phyloP scores from a whole-genome alignment of 176 grass and related monocot genomes.

The Aegilops sharonensis region DNA sequence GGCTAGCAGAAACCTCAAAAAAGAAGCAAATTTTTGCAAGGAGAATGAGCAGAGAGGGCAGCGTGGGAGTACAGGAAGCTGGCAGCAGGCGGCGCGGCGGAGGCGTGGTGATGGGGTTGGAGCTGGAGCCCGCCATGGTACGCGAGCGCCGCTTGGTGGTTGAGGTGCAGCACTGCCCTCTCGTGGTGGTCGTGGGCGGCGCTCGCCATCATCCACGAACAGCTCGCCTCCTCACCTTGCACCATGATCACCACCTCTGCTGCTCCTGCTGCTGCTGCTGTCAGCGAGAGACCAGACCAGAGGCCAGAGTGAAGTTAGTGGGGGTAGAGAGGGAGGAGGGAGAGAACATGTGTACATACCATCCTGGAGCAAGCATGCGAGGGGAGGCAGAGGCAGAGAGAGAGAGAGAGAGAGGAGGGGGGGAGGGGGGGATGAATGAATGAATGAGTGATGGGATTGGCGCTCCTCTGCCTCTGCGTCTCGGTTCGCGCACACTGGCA shows the following conservation, averaged over 20 bases:
- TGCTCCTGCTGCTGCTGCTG: constrained; percentile 8
- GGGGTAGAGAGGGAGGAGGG: neutral
- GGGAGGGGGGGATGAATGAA: neutral
- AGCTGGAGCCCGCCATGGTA: constrained; percentile 37
- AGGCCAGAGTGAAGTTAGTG: neutral
- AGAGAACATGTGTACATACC: constrained; percentile 33
- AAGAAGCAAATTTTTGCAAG: neutral
- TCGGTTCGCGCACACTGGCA: constrained; percentile 40
- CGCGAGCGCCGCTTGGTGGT: constrained; percentile 39
- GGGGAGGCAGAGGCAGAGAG: neutral
- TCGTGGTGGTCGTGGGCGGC: constrained; percentile 27
- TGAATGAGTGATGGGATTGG: constrained; percentile 11
- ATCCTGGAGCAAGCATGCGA: constrained; percentile 47
- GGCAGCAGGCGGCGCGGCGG: constrained; percentile 41
- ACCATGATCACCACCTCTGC: constrained; percentile 48
- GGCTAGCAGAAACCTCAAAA: neutral
- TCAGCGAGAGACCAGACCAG: neutral
- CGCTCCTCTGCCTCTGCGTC: constrained; percentile 23
- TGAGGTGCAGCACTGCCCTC: constrained; percentile 29
- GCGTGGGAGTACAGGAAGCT: constrained; percentile 49
- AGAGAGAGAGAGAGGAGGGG: too few relatives aligned
- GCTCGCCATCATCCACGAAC: constrained; percentile 70
- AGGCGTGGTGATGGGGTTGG: constrained; percentile 36
- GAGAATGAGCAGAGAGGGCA: neutral
- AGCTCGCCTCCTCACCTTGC: constrained; percentile 66